Evolutionary conservation across 805 yeast genomes (phyloP).

Genomic region (Ogataea corticis): DNA sequence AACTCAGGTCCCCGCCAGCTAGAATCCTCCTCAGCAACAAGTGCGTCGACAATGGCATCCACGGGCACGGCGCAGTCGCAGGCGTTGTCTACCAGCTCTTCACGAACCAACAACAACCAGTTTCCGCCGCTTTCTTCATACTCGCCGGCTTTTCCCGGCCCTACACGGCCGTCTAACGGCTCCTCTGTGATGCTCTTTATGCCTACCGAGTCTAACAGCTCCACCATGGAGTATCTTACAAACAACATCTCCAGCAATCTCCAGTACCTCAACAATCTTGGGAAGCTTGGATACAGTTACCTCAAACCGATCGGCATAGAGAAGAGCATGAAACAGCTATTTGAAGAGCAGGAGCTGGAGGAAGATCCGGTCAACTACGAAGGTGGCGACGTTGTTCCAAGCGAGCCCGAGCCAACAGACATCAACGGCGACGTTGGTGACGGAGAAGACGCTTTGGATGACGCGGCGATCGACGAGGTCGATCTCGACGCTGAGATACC

Average conservation of each 20-base stretch:
- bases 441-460: slow-evolving; percentile 1
- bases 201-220: slow-evolving; percentile 17
- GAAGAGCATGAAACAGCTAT: slow-evolving; percentile 49
- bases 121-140: slow-evolving; percentile 60
- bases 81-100: neutral
- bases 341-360: slow-evolving; percentile 23
- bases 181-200: slow-evolving; percentile 29
- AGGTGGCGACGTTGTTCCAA: slow-evolving; percentile 17
- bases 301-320: slow-evolving; percentile 61
- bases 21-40: neutral
- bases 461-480: slow-evolving; percentile 15
- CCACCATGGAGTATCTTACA: slow-evolving; percentile 23
- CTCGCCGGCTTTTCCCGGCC: slow-evolving; percentile 46
- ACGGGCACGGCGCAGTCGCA: neutral
- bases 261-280: slow-evolving; percentile 33
- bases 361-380: slow-evolving; percentile 23
- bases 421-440: slow-evolving; percentile 31
- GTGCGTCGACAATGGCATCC: slow-evolving; percentile 2
- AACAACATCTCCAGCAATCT: slow-evolving; percentile 25
- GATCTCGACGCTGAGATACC: slow-evolving; percentile 51
- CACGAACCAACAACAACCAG: slow-evolving; percentile 20
- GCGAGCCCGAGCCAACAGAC: slow-evolving; percentile 12
- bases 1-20: slow-evolving; percentile 8
- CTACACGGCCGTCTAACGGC: slow-evolving; percentile 21
- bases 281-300: slow-evolving; percentile 47